Evolutionary conservation across 2,329 filamentous ascomycete species (phyloP).

Genomic region (Leptographium radiaticola): DNA sequence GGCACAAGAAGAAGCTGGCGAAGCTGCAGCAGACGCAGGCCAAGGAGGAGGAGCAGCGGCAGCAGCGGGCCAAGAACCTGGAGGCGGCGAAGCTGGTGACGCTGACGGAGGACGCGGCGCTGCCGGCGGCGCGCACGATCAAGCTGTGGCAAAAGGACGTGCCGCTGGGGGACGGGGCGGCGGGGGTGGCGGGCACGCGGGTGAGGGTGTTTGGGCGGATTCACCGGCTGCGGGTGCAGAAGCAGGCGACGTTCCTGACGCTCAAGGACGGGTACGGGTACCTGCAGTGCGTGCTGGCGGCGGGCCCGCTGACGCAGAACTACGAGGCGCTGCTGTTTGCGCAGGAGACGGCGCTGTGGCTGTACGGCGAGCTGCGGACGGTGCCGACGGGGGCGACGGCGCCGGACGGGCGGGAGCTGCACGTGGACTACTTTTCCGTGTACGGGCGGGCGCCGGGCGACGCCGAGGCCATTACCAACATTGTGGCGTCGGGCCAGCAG

Average conservation of each 20-base stretch:
- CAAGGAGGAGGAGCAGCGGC: conserved; percentile 58
- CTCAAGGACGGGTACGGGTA: conserved; percentile 72
- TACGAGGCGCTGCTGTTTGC: conserved; percentile 81
- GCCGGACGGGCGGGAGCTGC: conserved; percentile 73
- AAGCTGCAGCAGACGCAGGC: conserved; percentile 64
- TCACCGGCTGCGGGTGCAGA: conserved; percentile 69
- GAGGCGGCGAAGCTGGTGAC: conserved; percentile 74
- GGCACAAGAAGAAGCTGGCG: conserved; percentile 71
- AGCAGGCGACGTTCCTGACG: conserved; percentile 77
- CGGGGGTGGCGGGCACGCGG: conserved; percentile 51
- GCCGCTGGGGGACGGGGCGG: conserved; percentile 33
- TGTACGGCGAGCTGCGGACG: conserved; percentile 72
- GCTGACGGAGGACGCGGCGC: conserved; percentile 55
- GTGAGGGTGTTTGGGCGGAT: conserved; percentile 75
- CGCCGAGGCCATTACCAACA: conserved; percentile 85
- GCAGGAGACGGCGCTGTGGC: conserved; percentile 73
- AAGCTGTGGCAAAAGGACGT: conserved; percentile 35
- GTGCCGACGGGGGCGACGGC: conserved; percentile 68
- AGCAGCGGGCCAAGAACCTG: conserved; percentile 53
- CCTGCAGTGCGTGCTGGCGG: conserved; percentile 69
- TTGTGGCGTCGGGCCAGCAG: conserved; percentile 46
- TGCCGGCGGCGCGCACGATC: conserved; percentile 65
- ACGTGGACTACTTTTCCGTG: conserved; percentile 65
- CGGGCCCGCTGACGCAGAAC: conserved; percentile 73
- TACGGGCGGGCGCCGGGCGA: conserved; percentile 67